Conservation (phyloP, 495 filamentous ascomycete genomes). For the Cercophora scortea region DNA sequence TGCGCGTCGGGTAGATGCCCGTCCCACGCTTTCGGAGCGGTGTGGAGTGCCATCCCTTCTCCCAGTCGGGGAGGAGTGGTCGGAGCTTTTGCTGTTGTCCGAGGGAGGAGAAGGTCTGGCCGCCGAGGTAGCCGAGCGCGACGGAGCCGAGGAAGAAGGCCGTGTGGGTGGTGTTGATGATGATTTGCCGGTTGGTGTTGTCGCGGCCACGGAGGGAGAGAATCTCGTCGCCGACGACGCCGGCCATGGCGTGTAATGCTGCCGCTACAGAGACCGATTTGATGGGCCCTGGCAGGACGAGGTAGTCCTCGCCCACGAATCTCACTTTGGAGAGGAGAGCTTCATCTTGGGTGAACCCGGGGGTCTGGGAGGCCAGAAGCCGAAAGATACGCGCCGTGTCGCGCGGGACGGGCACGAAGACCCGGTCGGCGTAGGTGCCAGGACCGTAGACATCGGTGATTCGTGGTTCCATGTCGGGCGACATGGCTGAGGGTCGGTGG, state of each 20-base stretch:
- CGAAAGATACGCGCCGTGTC: conserved; percentile 18
- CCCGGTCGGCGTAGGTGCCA: conserved; percentile 14
- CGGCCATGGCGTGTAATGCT: conserved; percentile 20
- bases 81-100: conserved; percentile 1
- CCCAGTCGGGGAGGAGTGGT: conserved; percentile 10
- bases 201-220: conserved; percentile 10
- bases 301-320: conserved; percentile 17
- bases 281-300: conserved; percentile 20
- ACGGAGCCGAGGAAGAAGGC: conserved; percentile 15
- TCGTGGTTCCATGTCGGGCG: background rate
- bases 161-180: conserved; percentile 19
- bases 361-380: conserved; percentile 12
- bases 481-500: too few relatives aligned
- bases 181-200: conserved; percentile 1
- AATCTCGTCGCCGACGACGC: conserved; percentile 22
- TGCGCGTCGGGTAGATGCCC: conserved; percentile 17
- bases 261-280: conserved; percentile 20
- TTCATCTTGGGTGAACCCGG: conserved; percentile 17
- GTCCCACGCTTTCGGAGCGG: conserved; percentile 9
- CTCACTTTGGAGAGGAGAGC: conserved; percentile 10
- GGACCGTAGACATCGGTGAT: conserved; percentile 17
- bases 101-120: background rate
- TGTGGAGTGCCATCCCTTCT: conserved; percentile 6
- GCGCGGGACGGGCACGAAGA: conserved; percentile 9
- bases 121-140: conserved; percentile 7